Conservation (phyloP, 2,329 filamentous ascomycete species). For the Paecilomyces dactylethromorphus region DNA sequence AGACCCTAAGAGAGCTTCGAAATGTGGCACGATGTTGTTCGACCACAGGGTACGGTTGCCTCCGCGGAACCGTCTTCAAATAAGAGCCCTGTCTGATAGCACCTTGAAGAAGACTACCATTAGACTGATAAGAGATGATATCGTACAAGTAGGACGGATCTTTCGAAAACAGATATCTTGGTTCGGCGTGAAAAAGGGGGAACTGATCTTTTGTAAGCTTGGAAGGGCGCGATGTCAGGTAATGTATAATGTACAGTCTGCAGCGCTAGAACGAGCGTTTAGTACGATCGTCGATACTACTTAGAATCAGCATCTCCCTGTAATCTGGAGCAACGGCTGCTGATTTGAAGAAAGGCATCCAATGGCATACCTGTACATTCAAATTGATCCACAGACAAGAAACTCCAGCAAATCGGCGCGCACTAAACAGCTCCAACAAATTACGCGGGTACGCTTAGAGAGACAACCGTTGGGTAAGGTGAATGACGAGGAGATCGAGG, state of each 20-base stretch:
- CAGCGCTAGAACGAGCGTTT: not conserved
- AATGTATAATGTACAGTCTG: not conserved
- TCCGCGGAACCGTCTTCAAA: not conserved
- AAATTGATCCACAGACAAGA: not conserved
- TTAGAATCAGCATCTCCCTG: constrained; percentile 1
- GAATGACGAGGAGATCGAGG: constrained; percentile 15
- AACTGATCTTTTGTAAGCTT: constrained; percentile 4
- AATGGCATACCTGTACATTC: constrained; percentile 6
- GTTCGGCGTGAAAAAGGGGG: not conserved
- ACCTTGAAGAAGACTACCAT: not conserved
- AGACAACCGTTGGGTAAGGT: constrained; percentile 8
- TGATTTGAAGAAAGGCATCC: constrained; percentile 4
- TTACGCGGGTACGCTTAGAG: constrained; percentile 16
- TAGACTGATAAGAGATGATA: not conserved
- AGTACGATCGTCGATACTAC: constrained; percentile 6
- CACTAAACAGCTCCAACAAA: constrained; percentile 11
- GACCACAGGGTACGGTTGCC: not conserved
- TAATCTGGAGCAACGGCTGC: not conserved
- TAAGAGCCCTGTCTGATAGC: not conserved
- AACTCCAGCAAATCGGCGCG: not conserved
- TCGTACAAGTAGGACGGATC: not conserved
- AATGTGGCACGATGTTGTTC: not conserved
- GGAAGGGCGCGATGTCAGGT: not conserved
- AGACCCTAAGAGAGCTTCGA: not conserved
- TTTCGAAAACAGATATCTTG: not conserved